Evolutionary conservation across 2,329 filamentous ascomycete genomes (phyloP).

Genomic region (Alternaria metachromatica): DNA sequence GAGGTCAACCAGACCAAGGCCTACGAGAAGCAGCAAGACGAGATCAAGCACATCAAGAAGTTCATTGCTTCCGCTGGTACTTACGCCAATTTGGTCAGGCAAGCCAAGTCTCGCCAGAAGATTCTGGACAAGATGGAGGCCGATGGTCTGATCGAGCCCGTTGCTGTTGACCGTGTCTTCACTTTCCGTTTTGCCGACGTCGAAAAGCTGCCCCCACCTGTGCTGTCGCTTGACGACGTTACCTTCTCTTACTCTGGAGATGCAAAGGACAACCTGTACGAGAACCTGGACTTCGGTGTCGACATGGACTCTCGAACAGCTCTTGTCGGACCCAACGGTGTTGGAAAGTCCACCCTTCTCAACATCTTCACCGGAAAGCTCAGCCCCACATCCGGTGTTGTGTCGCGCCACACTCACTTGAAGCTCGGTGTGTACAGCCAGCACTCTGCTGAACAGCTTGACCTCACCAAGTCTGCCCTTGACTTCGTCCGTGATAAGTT

Average conservation of each 20-base stretch:
- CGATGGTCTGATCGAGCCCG: conserved; percentile 95
- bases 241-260: conserved; percentile 98
- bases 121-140: conserved; percentile 99
- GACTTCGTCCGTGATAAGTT: conserved; percentile 99
- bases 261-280: conserved; percentile 88
- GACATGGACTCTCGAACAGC: conserved; percentile 99
- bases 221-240: conserved; percentile 94
- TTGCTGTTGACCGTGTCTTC: conserved; percentile 84
- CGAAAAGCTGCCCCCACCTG: conserved; percentile 97
- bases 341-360: conserved; percentile 96
- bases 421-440: conserved; percentile 98
- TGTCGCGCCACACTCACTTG: conserved; percentile 94
- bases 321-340: conserved; percentile 97
- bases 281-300: conserved; percentile 95
- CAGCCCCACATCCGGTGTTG: conserved; percentile 78
- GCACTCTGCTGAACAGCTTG: conserved; percentile 97
- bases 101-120: conserved; percentile 99
- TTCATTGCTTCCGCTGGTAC: conserved; percentile 99
- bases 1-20: conserved; percentile 99
- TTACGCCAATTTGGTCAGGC: conserved; percentile 97
- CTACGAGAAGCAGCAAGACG: conserved; percentile 98
- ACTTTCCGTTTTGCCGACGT: conserved; percentile 98
- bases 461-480: conserved; percentile 95
- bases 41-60: conserved; percentile 99
- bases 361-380: conserved; percentile 97